Base-by-base conservation (phyloP, 768 basidiomycete species). In the Leccinum rimulosum region DNA sequence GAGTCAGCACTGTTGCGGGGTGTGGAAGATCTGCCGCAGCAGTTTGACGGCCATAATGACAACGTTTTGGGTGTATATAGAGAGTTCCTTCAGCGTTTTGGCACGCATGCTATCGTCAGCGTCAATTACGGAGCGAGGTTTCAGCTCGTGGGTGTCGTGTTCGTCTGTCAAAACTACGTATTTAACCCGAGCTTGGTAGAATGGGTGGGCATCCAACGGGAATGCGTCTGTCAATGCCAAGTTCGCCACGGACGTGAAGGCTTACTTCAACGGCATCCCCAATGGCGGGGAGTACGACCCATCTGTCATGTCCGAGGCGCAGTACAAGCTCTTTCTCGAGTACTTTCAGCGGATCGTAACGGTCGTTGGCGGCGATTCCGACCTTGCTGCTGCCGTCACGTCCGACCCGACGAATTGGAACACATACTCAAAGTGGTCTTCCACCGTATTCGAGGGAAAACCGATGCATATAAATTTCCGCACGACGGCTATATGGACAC, bases 331-430 rank as follows among this genome's bases (percentile, higher is more conserved):
- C 27, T 58, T 58, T 22, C 57, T 58, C 9, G 57, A 48, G 36
- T 55, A 58, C 57, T 19, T 58, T 25, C 57, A 55, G 35, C 55
- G 54, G 19, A n/a, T 58, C 27, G 45, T 55, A 28, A 58, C 57
- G 12, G 47, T 40, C 15, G 15, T 17, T 9, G 54, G 57, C 17
- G 57, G 57, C 38, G 57, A 57, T 7, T 27, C 54, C 30, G 30
- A 25, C 6, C 50, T 33, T 43, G 40, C n/a, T 55, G 12, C 25
- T 35, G 28, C 25, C 19, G 35, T 58, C 14, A 19, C 57, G 4
- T 36, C 57, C 10, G 35, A 58, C 35, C 54, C 54, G 27, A 57
- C 56, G 6, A 1, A 48, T 36, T 49, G 33, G 40, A 31, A 27
- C 19, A 45, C 38, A 14, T 57, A 57, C 11, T 1, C 15, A 47